Base-by-base conservation (phyloP, 2,329 filamentous ascomycete genomes). In the Aspergillus floridensis region DNA sequence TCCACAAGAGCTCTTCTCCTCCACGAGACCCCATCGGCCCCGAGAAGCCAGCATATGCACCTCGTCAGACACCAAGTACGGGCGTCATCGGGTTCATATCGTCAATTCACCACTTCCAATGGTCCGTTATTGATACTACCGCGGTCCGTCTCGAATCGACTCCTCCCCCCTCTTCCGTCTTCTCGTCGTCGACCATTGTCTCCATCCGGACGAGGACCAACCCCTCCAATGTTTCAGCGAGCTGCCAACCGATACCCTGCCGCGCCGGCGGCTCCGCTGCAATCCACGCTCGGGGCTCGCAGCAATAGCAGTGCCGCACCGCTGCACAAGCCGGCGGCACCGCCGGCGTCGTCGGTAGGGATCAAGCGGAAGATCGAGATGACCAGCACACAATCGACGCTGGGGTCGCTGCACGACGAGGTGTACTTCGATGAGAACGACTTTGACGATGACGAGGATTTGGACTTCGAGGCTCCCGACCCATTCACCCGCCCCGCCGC, bases 391-490 rank as follows among this genome's bases (percentile, higher is more conserved):
- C 66, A 68, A 48, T 75, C 74, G 5, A 65, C 69, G 5, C 63
- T 82, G 57, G 74, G 73, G 1, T 76, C 75, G 14, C 72, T 82
- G 19, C 80, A 81, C 64, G 76, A 72, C 52, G 74, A 74, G 4
- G 83, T 89, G 10, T 85, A 83, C 61, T 90, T 92, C 63, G 85
- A 87, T 60, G 90, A 92, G 63, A 88, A 93, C 66, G 93, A 96
- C 70, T 95, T 96, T 65, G 91, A 92, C 68, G 90, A 93, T 70
- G 92, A 96, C 66, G 83, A 88, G 21, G 85, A 92, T 57, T 80
- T 96, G 24, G 90, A 91, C 62, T 66, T 73, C 16, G 70, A 72
- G 58, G 69, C 65, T 56, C 75, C 66, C 5, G 73, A 70, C 57
- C 71, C 68, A 22, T 68, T 68, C 44, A 65, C 64, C 24, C 66